These are phyloP conservation scores for Bruguiera sexangula DNA, from an alignment of 345 rosid genomes.

Conservation along the genomic window DNA sequence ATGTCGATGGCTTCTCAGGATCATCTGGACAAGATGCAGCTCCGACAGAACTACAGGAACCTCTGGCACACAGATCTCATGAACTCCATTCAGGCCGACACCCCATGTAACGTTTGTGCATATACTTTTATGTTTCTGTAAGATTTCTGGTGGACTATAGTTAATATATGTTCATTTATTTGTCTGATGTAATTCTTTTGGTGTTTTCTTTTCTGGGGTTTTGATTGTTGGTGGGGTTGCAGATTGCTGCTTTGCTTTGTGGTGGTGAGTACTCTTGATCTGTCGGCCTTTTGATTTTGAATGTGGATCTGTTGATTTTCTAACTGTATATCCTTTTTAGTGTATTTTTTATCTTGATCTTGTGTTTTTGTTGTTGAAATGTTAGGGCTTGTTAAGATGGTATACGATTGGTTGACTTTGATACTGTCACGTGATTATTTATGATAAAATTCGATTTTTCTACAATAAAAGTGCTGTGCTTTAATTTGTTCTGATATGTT, in stretches of 20 bases:
- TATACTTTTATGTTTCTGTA: not conserved
- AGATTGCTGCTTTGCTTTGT: slow-evolving; percentile 78
- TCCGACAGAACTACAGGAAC: slow-evolving; percentile 76
- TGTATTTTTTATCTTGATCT: not conserved
- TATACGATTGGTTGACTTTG: slow-evolving; percentile 5
- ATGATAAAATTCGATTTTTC: not conserved
- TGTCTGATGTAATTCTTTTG: not conserved
- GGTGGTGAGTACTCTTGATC: slow-evolving; percentile 64
- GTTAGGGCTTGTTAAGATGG: slow-evolving; percentile 3
- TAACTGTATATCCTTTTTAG: not conserved
- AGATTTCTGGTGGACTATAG: not conserved
- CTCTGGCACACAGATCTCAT: slow-evolving; percentile 91
- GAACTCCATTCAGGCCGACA: slow-evolving; percentile 57
- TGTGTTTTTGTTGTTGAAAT: not conserved
- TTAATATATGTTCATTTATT: not conserved
- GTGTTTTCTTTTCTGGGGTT: not conserved
- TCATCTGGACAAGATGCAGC: slow-evolving; percentile 76
- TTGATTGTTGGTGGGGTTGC: slow-evolving; percentile 23
- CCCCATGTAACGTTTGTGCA: slow-evolving; percentile 45
- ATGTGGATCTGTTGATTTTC: slow-evolving; percentile 19
- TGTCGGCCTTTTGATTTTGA: not conserved
- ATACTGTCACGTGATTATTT: not conserved
- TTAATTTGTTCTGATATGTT: no score
- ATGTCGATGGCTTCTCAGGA: slow-evolving; percentile 58
- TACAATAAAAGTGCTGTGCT: not conserved